Evolutionary conservation across 108 stramenopile species (phyloP), one percentile per base, ranked within the genome.

Genomic region (Cyclostephanos invisitatus): DNA sequence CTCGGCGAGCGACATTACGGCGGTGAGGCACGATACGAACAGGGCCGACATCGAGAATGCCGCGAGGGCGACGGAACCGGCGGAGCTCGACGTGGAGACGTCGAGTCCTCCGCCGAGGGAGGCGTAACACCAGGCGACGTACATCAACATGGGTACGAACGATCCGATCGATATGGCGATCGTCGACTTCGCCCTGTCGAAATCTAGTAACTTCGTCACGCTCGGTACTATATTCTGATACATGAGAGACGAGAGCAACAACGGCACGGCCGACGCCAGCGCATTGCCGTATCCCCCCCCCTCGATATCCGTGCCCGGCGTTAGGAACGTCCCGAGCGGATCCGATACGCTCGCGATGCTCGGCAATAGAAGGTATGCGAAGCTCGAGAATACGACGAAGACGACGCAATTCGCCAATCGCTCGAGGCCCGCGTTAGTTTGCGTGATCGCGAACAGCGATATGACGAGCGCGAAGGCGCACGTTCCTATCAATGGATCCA

Each of bases 161-260:
- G 86, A 86, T 35, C 91, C 91, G 37, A 87, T 29, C 12, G 72
- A 65, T 10, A 92, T 77, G 28, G 89, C 84, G n/a, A 78, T 55
- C 5, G 67, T 64, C 18, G 73, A 57, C 70, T 89, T 84, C 14
- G 65, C 64, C 21, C 91, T 74, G 53, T 90, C 87, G 66, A 90
- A 92, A 22, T 89, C 68, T 21, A 90, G 47, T 7, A 90, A 48
- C 56, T 87, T 84, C 40, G 85, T 83, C 15, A 92, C 66, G 38
- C 85, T 83, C 25, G 91, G 91, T 5, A 92, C 88, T 73, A 92
- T 90, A 65, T 92, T 92, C 64, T 92, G 91, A 70, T 82, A 90
- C 17, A 87, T 79, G 54, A 88, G 58, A 24, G 62, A 71, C 6
- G 85, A 83, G 0, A 90, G 47, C 15, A 92, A 47, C 15, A 92